A percentile compares a stretch with the other conserved stretches of the same genome.
Evolutionary conservation across 2,329 filamentous ascomycete genomes (phyloP).

Genomic region (Fusarium sp.): DNA sequence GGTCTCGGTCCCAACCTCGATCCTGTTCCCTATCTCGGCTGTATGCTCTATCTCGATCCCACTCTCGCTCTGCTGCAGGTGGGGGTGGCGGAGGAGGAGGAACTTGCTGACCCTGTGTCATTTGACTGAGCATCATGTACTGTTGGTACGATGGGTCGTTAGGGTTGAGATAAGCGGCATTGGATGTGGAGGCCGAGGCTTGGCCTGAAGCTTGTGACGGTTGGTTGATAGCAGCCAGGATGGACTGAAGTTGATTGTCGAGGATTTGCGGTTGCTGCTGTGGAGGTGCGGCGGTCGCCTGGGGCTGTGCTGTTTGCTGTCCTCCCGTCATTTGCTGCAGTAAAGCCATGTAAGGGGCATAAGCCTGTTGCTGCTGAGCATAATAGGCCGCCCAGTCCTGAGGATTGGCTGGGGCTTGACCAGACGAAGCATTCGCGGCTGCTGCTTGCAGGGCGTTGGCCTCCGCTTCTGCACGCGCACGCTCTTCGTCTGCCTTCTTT

Average conservation of each 20-base stretch:
- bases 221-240: slow-evolving; percentile 59
- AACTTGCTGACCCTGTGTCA: slow-evolving; percentile 52
- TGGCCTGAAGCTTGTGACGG: slow-evolving; percentile 46
- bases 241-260: slow-evolving; percentile 58
- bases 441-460: slow-evolving; percentile 48
- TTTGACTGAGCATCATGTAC: slow-evolving; percentile 55
- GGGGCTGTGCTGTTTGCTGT: slow-evolving; percentile 44
- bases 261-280: slow-evolving; percentile 50
- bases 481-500: slow-evolving; percentile 55
- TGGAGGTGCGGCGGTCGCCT: slow-evolving; percentile 14
- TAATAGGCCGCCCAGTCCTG: slow-evolving; percentile 57
- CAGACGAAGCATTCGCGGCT: slow-evolving; percentile 28
- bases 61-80: slow-evolving; percentile 51
- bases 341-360: slow-evolving; percentile 58
- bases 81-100: slow-evolving; percentile 42
- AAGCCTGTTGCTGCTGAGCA: slow-evolving; percentile 57
- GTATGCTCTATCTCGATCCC: slow-evolving; percentile 39
- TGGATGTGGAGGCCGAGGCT: slow-evolving; percentile 39
- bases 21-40: slow-evolving; percentile 51
- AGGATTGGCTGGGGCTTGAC: slow-evolving; percentile 45
- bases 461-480: slow-evolving; percentile 52
- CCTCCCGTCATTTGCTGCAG: slow-evolving; percentile 57
- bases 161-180: slow-evolving; percentile 50
- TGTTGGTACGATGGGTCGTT: slow-evolving; percentile 58
- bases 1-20: slow-evolving; percentile 46